These are phyloP conservation scores for Passiflora organensis DNA, from an alignment of 345 rosid species.

Conservation along the genomic window DNA sequence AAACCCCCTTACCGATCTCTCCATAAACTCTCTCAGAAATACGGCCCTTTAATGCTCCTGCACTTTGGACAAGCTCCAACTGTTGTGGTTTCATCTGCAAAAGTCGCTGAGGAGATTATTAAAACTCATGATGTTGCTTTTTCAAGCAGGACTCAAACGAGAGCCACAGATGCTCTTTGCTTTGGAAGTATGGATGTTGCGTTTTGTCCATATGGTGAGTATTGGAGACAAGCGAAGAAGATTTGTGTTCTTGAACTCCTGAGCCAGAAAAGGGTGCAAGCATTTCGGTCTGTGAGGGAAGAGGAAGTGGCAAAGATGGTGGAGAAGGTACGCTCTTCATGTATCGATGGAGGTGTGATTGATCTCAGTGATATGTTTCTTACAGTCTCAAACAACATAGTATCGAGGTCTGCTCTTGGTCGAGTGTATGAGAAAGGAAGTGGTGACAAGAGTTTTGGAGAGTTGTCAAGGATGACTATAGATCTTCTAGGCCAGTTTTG, in stretches of 20 bases:
- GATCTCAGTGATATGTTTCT: neutral
- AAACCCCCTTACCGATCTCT: conserved; percentile 8
- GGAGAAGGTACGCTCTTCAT: neutral
- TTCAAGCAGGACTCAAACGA: conserved; percentile 5
- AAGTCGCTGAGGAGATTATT: conserved; percentile 11
- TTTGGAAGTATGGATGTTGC: conserved; percentile 8
- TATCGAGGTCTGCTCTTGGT: too few relatives aligned
- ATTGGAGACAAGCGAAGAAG: conserved; percentile 23
- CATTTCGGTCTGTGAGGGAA: conserved; percentile 3
- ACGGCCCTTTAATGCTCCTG: conserved; percentile 19
- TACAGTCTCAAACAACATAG: too few relatives aligned
- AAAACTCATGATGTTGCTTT: conserved; percentile 20
- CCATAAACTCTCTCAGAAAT: conserved; percentile 6
- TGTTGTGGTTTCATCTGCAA: conserved; percentile 17
- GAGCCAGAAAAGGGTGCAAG: conserved; percentile 13
- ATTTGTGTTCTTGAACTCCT: conserved; percentile 11
- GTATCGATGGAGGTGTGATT: neutral
- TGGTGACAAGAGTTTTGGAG: too few relatives aligned
- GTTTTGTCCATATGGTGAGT: conserved; percentile 23
- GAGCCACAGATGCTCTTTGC: conserved; percentile 5
- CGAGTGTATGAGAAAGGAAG: too few relatives aligned
- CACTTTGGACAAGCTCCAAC: conserved; percentile 14
- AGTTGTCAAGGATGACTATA: too few relatives aligned
- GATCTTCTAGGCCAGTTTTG: too few relatives aligned
- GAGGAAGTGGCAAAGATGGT: neutral